These are phyloP conservation scores for Pestalotiopsis sp. DNA, from an alignment of 2,329 filamentous ascomycete species.

Conservation along the genomic window DNA sequence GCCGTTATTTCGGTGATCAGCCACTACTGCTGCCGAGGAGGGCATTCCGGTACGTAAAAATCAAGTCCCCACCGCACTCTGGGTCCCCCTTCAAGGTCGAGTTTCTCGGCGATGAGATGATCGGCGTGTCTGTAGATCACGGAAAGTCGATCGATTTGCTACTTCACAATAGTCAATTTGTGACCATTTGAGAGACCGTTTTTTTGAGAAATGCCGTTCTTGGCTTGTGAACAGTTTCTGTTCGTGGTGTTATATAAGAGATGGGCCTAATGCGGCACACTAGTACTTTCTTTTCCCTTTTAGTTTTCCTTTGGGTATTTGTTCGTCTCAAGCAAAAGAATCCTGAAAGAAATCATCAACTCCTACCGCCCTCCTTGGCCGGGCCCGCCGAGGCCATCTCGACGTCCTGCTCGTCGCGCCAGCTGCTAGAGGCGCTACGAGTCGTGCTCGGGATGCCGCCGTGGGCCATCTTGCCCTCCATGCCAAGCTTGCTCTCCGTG, in stretches of 20 bases:
- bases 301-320: neutral
- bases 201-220: neutral
- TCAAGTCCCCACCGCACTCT: too few relatives aligned
- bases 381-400: conserved; percentile 7
- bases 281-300: neutral
- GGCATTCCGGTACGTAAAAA: too few relatives aligned
- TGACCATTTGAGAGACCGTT: neutral
- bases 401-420: conserved; percentile 11
- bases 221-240: neutral
- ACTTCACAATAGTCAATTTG: neutral
- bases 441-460: neutral
- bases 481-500: conserved; percentile 32
- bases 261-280: neutral
- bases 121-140: neutral
- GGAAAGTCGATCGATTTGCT: neutral
- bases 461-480: conserved; percentile 26
- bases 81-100: too few relatives aligned
- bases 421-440: neutral
- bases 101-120: neutral
- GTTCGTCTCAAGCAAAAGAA: neutral
- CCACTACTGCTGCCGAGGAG: too few relatives aligned
- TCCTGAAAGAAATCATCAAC: neutral
- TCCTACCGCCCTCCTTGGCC: neutral
- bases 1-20: too few relatives aligned
- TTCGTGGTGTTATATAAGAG: neutral